These are phyloP conservation scores for Russula vinacea DNA, from an alignment of 768 basidiomycete genomes.

Conservation along the genomic window DNA sequence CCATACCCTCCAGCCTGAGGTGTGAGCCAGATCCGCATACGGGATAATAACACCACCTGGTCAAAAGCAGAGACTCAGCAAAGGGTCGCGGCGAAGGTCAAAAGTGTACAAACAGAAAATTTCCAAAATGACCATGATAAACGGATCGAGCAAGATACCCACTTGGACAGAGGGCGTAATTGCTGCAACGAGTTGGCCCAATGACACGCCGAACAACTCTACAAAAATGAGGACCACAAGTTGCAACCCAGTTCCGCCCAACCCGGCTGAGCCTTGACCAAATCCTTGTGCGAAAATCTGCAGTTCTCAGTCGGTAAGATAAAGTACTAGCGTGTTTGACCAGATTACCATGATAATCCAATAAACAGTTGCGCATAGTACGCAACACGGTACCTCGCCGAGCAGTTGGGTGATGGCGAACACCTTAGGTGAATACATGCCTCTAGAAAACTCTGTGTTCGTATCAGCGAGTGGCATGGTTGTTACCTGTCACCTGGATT, in stretches of 20 bases:
- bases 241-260: conserved; percentile 67
- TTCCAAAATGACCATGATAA: conserved; percentile 59
- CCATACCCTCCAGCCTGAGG: conserved; percentile 65
- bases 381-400: conserved; percentile 75
- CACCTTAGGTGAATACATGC: conserved; percentile 82
- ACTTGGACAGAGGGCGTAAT: conserved; percentile 70
- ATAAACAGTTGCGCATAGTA: conserved; percentile 68
- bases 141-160: conserved; percentile 78
- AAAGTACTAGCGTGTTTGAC: conserved; percentile 11
- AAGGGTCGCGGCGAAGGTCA: background rate
- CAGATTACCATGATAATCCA: conserved; percentile 63
- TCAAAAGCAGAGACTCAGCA: background rate
- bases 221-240: conserved; percentile 67
- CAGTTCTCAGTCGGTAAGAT: background rate
- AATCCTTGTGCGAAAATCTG: conserved; percentile 63
- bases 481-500: background rate
- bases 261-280: conserved; percentile 58
- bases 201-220: conserved; percentile 67
- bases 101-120: conserved; percentile 52
- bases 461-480: background rate
- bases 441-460: conserved; percentile 64
- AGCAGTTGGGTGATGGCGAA: conserved; percentile 81
- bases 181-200: conserved; percentile 73
- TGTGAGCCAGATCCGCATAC: conserved; percentile 55
- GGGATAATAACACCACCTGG: conserved; percentile 69